Percentiles rank a stretch among this genome's conserved stretches.
These are phyloP conservation scores for Neophaeococcomyces aloes DNA, from an alignment of 2,329 filamentous ascomycete genomes.

Conservation along the genomic window DNA sequence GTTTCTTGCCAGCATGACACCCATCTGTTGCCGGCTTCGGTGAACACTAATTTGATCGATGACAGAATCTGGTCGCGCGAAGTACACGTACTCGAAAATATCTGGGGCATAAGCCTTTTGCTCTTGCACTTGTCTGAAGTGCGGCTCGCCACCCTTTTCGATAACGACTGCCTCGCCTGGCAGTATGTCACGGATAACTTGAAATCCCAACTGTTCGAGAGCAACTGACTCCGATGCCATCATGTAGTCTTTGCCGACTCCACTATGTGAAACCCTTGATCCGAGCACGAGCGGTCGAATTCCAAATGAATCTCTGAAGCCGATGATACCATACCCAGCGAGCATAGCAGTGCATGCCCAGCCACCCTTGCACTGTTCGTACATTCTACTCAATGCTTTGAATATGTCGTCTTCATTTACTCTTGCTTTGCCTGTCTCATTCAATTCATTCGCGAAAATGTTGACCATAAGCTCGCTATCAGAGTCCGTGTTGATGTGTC, in stretches of 20 bases:
- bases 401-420: slow-evolving; percentile 72
- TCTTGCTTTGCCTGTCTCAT: slow-evolving; percentile 69
- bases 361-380: slow-evolving; percentile 60
- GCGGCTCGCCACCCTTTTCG: slow-evolving; percentile 61
- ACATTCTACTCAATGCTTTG: slow-evolving; percentile 59
- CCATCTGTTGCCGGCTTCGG: slow-evolving; percentile 77
- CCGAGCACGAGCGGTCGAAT: slow-evolving; percentile 77
- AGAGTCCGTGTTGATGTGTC: slow-evolving; percentile 83
- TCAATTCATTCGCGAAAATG: slow-evolving; percentile 72
- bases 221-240: slow-evolving; percentile 84
- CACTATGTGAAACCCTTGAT: slow-evolving; percentile 56
- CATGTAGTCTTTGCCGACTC: slow-evolving; percentile 69
- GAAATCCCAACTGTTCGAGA: slow-evolving; percentile 69
- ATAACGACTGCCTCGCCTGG: slow-evolving; percentile 82
- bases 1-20: slow-evolving; percentile 63
- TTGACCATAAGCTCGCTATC: slow-evolving; percentile 84
- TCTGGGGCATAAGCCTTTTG: slow-evolving; percentile 67
- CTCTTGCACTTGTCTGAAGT: slow-evolving; percentile 63
- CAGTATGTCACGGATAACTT: slow-evolving; percentile 62
- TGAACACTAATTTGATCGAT: slow-evolving; percentile 87
- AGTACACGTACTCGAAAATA: slow-evolving; percentile 82
- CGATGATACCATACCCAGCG: slow-evolving; percentile 68
- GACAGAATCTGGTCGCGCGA: slow-evolving; percentile 67
- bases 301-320: slow-evolving; percentile 68
- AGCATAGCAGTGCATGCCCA: slow-evolving; percentile 77